phyloP scores from a whole-genome alignment of 352 stramenopile genomes.

The Pythium guiyangense region DNA sequence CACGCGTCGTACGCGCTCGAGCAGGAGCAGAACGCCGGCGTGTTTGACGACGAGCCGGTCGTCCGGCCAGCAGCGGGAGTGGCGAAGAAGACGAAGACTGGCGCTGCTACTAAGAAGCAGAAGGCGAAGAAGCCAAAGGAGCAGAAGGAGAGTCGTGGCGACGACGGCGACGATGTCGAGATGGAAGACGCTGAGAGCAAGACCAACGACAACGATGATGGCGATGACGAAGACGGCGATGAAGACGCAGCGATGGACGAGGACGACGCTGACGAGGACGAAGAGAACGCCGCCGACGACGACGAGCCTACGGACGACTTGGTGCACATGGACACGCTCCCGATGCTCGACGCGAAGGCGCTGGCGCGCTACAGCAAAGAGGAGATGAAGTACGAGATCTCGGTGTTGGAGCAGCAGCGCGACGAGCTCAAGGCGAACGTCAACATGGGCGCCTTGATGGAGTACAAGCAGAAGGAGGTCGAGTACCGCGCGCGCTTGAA shows the following conservation, averaged over 20 bases:
- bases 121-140: constrained; percentile 14
- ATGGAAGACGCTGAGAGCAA: constrained; percentile 29
- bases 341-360: constrained; percentile 64
- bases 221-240: constrained; percentile 16
- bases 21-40: constrained; percentile 67
- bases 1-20: constrained; percentile 54
- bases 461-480: constrained; percentile 94
- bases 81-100: constrained; percentile 24
- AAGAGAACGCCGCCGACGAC: constrained; percentile 18
- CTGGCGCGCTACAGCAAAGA: constrained; percentile 89
- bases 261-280: too few species aligned
- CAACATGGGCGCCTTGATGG: constrained; percentile 89
- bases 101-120: not conserved
- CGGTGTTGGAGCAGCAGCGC: constrained; percentile 89
- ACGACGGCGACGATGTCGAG: constrained; percentile 34
- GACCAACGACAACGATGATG: constrained; percentile 16
- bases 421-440: constrained; percentile 93
- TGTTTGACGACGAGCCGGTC: constrained; percentile 58
- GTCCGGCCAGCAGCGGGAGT: constrained; percentile 29
- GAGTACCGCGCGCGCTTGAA: constrained; percentile 92
- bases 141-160: constrained; percentile 10
- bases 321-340: constrained; percentile 48
- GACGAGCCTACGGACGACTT: constrained; percentile 30
- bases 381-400: constrained; percentile 93
- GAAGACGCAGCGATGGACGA: constrained; percentile 19